Percentiles rank a stretch among this genome's conserved stretches.
Conservation (phyloP, 2,329 filamentous ascomycete species). For the Hymenoscyphus linearis region DNA sequence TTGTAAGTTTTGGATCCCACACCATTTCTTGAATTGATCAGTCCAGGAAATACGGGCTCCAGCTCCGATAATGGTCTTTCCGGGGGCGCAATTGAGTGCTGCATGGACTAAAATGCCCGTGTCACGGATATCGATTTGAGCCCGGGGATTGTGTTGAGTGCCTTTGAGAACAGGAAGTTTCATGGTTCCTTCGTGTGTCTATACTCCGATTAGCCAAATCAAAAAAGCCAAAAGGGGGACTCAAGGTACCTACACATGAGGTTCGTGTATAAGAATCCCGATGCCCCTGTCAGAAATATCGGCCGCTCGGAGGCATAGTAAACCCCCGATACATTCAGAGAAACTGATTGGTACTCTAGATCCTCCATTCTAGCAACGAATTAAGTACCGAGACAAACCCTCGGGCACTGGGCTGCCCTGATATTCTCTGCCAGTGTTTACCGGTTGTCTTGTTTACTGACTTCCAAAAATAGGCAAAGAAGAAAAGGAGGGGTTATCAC, state of each 20-base stretch:
- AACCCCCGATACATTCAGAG: neutral
- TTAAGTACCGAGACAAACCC: neutral
- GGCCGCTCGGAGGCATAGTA: slow-evolving; percentile 1
- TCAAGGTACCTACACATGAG: neutral
- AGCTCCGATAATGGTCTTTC: slow-evolving; percentile 20
- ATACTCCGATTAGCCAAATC: neutral
- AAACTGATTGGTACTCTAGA: neutral
- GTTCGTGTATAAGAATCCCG: neutral
- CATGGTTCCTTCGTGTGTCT: slow-evolving; percentile 21
- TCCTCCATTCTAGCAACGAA: neutral
- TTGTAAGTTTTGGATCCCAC: slow-evolving; percentile 12
- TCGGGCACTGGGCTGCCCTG: neutral
- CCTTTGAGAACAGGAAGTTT: slow-evolving; percentile 24
- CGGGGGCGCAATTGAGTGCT: slow-evolving; percentile 20
- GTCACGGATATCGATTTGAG: slow-evolving; percentile 18
- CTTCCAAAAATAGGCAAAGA: neutral
- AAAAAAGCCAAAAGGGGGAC: neutral
- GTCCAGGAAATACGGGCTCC: slow-evolving; percentile 15
- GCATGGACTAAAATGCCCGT: slow-evolving; percentile 23
- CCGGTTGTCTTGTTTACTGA: neutral
- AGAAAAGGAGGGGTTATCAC: neutral
- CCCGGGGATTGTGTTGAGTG: slow-evolving; percentile 16
- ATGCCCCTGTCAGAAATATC: neutral
- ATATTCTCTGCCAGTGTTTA: neutral
- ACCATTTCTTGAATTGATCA: slow-evolving; percentile 18